phyloP scores from a whole-genome alignment of 2,329 filamentous ascomycete species.

The Lasiodiplodia citricola region DNA sequence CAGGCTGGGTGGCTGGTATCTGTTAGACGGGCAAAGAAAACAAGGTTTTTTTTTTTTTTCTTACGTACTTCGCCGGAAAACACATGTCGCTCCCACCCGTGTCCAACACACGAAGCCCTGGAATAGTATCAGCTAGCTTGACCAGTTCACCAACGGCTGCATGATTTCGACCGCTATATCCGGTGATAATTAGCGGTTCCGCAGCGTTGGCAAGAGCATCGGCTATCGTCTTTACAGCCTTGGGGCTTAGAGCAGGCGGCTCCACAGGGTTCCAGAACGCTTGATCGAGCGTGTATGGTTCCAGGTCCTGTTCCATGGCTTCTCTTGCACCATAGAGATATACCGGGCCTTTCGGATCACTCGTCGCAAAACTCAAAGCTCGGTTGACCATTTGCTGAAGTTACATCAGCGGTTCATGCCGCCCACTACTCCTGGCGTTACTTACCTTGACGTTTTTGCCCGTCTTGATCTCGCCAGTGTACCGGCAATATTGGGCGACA shows the following conservation, averaged over 20 bases:
- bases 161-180: slow-evolving; percentile 74
- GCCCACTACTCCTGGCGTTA: neutral
- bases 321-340: slow-evolving; percentile 81
- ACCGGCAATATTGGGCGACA: slow-evolving; percentile 83
- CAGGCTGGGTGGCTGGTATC: slow-evolving; percentile 58
- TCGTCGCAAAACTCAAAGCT: slow-evolving; percentile 79
- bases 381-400: slow-evolving; percentile 77
- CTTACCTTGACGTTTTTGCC: slow-evolving; percentile 76
- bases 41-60: too few species aligned
- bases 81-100: slow-evolving; percentile 82
- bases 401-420: neutral
- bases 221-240: slow-evolving; percentile 64
- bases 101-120: slow-evolving; percentile 73
- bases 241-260: slow-evolving; percentile 64
- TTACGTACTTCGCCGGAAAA: slow-evolving; percentile 61
- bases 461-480: slow-evolving; percentile 80
- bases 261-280: slow-evolving; percentile 73
- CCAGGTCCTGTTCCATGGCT: slow-evolving; percentile 81
- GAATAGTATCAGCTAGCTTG: slow-evolving; percentile 69
- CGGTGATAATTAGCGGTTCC: slow-evolving; percentile 72
- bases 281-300: slow-evolving; percentile 63
- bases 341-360: slow-evolving; percentile 77
- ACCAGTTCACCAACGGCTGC: slow-evolving; percentile 66
- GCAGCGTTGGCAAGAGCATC: slow-evolving; percentile 67
- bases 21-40: neutral